Evolutionary conservation across 257 asterid species (phyloP), one percentile per base, ranked within the genome.

Genomic region (Eucommia ulmoides): DNA sequence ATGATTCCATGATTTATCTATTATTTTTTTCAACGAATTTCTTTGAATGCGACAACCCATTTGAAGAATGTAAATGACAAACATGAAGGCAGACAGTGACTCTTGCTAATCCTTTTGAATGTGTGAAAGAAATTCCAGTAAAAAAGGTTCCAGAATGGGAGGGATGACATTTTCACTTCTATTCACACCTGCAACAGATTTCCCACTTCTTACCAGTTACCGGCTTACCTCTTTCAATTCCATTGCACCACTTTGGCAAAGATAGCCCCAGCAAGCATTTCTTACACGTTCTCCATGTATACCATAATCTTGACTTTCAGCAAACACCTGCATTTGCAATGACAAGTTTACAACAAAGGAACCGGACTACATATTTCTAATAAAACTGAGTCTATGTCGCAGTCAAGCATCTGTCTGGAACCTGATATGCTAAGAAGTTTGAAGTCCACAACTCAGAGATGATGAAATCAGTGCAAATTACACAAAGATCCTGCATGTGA

Each of bases 211-310:
- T n/a, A n/a, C n/a, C n/a, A n/a, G n/a, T n/a, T n/a, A n/a, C n/a
- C n/a, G 53, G 29, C 59, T 60, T 49, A 77, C 98, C 96, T 89
- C 94, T 63, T 79, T 89, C 62, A 89, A 66, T 78, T 89, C 98
- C 59, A 62, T 71, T 14, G 88, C 77, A 64, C 94, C 98, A 78
- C 96, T 85, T 73, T 85, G 98, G 74, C 98, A 89, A 49, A 89
- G 88, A 77, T 85, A 89, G 61, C 96, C 98, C 98, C 98, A 89
- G 62, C 98, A 89, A 61, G 98, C 96, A 78, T 70, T 89, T 75
- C 96, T 82, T 38, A 89, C 98, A 48, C 94, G 93, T 57, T 89
- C 96, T 52, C 98, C 98, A 61, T 89, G 88, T 20, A 66, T 61
- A 25, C 98, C 98, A 61, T 89, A 89, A 73, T 89, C 98, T 70